Evolutionary conservation across 306 rosid genomes (phyloP).

Genomic region (Potentilla sterilis): DNA sequence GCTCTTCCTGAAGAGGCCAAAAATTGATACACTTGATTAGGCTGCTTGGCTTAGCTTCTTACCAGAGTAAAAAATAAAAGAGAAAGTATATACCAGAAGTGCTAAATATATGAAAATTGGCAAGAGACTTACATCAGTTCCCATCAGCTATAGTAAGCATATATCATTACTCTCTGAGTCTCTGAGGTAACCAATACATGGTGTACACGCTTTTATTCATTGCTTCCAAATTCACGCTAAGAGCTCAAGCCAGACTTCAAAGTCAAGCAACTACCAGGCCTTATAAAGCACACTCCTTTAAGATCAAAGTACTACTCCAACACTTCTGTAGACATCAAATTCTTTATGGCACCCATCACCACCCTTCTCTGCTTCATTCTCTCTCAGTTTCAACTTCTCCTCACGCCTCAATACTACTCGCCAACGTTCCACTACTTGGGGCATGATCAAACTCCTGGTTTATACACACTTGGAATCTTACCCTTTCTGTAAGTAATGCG

Average conservation of each 20-base stretch:
- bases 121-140: not conserved
- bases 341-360: conserved; percentile 35
- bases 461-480: not conserved
- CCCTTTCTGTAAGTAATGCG: not conserved
- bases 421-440: conserved; percentile 3
- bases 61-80: not conserved
- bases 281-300: not conserved
- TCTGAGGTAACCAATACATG: not conserved
- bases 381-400: conserved; percentile 3
- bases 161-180: not conserved
- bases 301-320: not conserved
- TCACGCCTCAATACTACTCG: not conserved
- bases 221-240: not conserved
- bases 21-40: not conserved
- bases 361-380: conserved; percentile 21
- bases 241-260: not conserved
- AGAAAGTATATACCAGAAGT: not conserved
- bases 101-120: not conserved
- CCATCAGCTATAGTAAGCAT: not conserved
- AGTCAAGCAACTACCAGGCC: conserved; percentile 16
- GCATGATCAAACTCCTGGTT: conserved; percentile 7
- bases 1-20: not conserved
- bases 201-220: conserved; percentile 13
- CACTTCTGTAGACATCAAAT: not conserved
- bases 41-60: not conserved